These are phyloP conservation scores for Thielaviopsis populi DNA, from an alignment of 2,329 filamentous ascomycete genomes.

Conservation along the genomic window DNA sequence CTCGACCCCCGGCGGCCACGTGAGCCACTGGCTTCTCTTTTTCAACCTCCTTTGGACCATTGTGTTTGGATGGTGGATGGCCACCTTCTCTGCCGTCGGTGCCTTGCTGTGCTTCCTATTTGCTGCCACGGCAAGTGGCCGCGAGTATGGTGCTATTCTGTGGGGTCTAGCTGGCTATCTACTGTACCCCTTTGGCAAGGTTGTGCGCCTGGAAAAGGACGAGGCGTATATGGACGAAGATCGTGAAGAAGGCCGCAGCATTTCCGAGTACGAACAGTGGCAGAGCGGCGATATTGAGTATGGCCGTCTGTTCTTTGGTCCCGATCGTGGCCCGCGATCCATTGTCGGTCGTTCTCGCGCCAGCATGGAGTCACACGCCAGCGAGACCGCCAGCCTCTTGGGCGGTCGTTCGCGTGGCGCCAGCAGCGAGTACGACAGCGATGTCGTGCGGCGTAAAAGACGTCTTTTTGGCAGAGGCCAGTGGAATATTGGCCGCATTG, in stretches of 20 bases:
- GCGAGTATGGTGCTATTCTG: conserved; percentile 73
- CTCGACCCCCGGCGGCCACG: conserved; percentile 75
- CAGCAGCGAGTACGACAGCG: conserved; percentile 23
- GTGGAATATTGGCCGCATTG: conserved; percentile 86
- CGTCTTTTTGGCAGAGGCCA: conserved; percentile 86
- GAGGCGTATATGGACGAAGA: conserved; percentile 92
- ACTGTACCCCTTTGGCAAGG: conserved; percentile 93
- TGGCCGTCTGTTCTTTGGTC: conserved; percentile 89
- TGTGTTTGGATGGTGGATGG: conserved; percentile 93
- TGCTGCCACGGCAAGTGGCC: conserved; percentile 61
- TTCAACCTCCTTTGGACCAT: conserved; percentile 88
- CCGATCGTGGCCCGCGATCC: conserved; percentile 52
- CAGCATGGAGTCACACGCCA: conserved; percentile 69
- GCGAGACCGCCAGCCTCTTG: conserved; percentile 81
- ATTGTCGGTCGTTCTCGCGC: conserved; percentile 74
- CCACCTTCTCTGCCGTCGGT: conserved; percentile 56
- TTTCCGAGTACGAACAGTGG: conserved; percentile 98
- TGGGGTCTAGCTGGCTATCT: conserved; percentile 75
- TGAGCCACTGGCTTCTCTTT: conserved; percentile 68
- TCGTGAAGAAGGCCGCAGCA: conserved; percentile 86
- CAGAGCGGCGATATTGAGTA: conserved; percentile 95
- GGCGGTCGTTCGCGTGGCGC: conserved; percentile 34
- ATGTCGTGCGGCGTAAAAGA: conserved; percentile 40
- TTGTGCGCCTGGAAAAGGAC: conserved; percentile 83
- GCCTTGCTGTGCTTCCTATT: conserved; percentile 68